These are phyloP conservation scores for Babesia caballi DNA, from an alignment of 169 alveolate species.

Conservation along the genomic window DNA sequence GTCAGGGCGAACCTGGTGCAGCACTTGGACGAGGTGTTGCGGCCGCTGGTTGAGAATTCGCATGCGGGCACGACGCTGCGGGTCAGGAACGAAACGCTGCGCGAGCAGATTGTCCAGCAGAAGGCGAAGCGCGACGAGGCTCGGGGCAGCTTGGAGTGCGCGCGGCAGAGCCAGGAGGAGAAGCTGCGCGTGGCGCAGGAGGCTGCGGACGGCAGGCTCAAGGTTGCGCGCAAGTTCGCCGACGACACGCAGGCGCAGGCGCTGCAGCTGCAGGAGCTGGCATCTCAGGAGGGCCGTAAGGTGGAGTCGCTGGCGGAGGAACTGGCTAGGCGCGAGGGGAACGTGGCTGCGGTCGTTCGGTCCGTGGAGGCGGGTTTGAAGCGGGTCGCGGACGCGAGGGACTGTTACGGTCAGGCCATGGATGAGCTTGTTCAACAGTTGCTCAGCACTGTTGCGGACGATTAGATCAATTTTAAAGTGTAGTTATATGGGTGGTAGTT, in stretches of 20 bases:
- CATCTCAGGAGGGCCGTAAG: not conserved
- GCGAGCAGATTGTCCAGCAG: conserved; percentile 12
- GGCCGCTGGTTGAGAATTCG: conserved; percentile 38
- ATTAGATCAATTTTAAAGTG: too few relatives aligned
- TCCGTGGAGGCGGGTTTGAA: not conserved
- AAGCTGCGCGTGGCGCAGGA: conserved; percentile 15
- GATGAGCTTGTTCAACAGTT: not conserved
- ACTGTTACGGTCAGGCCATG: conserved; percentile 9
- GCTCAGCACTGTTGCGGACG: not conserved
- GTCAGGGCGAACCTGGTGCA: conserved; percentile 21
- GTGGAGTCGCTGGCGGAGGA: not conserved
- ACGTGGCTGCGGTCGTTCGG: not conserved
- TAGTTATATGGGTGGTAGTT: too few relatives aligned
- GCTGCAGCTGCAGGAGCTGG: not conserved
- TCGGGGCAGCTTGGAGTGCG: not conserved
- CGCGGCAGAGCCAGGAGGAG: conserved; percentile 23
- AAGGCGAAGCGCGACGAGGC: conserved; percentile 23
- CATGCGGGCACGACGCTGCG: not conserved
- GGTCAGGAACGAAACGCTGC: conserved; percentile 19
- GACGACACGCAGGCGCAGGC: conserved; percentile 9
- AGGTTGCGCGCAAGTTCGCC: conserved; percentile 36
- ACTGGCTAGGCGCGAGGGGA: not conserved
- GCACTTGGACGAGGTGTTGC: conserved; percentile 45
- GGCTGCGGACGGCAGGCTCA: conserved; percentile 9
- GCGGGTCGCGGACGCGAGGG: conserved; percentile 20